phyloP scores from a whole-genome alignment of 192 early-diverging fungal genomes.

The Coemansia umbellata region DNA sequence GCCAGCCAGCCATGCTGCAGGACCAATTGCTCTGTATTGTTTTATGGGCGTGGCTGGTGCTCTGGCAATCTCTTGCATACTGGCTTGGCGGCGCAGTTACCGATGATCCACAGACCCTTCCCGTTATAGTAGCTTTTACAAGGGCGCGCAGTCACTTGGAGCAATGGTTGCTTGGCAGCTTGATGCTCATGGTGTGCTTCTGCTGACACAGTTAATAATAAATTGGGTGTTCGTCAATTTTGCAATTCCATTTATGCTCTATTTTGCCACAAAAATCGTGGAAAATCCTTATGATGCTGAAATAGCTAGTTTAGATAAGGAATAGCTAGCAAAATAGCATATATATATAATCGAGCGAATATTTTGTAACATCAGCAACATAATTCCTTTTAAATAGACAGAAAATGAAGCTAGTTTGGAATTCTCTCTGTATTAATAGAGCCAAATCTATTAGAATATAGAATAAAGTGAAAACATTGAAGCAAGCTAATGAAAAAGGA shows the following conservation, averaged over 20 bases:
- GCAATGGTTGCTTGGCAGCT: slow-evolving; percentile 65
- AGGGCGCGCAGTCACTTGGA: slow-evolving; percentile 73
- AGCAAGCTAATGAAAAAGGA: background rate
- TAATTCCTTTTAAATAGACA: too few relatives aligned
- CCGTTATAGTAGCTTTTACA: slow-evolving; percentile 85
- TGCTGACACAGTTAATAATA: slow-evolving; percentile 44
- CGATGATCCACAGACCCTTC: slow-evolving; percentile 62
- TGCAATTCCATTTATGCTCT: slow-evolving; percentile 46
- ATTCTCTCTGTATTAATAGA: too few relatives aligned
- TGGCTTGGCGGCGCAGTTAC: slow-evolving; percentile 79
- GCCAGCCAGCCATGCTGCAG: slow-evolving; percentile 48
- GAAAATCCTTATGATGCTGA: too few relatives aligned
- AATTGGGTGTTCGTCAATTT: slow-evolving; percentile 49
- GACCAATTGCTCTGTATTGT: slow-evolving; percentile 62
- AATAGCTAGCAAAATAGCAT: too few relatives aligned
- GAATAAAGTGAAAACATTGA: too few relatives aligned
- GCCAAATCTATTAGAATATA: too few relatives aligned
- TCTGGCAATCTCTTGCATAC: slow-evolving; percentile 69
- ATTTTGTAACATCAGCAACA: too few relatives aligned
- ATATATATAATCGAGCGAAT: too few relatives aligned
- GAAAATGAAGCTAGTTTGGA: background rate
- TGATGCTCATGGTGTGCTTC: slow-evolving; percentile 49
- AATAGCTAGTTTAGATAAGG: too few relatives aligned
- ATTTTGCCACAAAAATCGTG: slow-evolving; percentile 43
- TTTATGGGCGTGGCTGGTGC: slow-evolving; percentile 72